phyloP scores from a whole-genome alignment of 2,329 filamentous ascomycete species.

The Claviceps digitariae region DNA sequence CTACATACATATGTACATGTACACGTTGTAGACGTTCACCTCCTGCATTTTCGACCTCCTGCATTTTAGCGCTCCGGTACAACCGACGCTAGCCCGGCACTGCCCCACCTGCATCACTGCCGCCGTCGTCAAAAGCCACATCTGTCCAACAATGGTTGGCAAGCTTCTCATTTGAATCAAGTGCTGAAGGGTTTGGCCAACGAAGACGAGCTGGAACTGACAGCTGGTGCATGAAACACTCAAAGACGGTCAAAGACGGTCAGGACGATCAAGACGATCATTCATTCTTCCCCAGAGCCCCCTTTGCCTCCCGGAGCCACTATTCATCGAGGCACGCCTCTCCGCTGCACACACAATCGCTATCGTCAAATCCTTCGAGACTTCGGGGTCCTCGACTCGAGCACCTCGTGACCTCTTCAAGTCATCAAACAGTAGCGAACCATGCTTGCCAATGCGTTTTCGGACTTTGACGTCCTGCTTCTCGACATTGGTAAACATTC shows the following conservation, averaged over 20 bases:
- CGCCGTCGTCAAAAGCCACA: not conserved
- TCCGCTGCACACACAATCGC: not conserved
- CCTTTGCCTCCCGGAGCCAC: not conserved
- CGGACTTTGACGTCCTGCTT: constrained; percentile 19
- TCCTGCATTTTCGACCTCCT: not conserved
- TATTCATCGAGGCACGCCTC: not conserved
- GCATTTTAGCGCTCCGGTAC: not conserved
- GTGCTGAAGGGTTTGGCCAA: not conserved
- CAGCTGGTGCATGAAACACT: not conserved
- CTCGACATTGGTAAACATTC: constrained; percentile 23
- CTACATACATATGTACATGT: not conserved
- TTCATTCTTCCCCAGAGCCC: not conserved
- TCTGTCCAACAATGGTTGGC: not conserved
- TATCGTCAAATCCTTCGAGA: not conserved
- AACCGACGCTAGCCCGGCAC: not conserved
- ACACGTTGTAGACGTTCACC: not conserved
- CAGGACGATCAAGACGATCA: not conserved
- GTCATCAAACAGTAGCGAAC: not conserved
- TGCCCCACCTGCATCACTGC: constrained; percentile 1
- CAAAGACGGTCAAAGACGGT: not conserved
- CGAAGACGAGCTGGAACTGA: not conserved
- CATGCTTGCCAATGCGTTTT: constrained; percentile 10
- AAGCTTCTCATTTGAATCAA: not conserved
- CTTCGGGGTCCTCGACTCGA: not conserved
- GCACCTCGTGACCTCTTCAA: not conserved